Conservation (phyloP, 305 asterid genomes). For the Stenogyne calaminthoides region DNA sequence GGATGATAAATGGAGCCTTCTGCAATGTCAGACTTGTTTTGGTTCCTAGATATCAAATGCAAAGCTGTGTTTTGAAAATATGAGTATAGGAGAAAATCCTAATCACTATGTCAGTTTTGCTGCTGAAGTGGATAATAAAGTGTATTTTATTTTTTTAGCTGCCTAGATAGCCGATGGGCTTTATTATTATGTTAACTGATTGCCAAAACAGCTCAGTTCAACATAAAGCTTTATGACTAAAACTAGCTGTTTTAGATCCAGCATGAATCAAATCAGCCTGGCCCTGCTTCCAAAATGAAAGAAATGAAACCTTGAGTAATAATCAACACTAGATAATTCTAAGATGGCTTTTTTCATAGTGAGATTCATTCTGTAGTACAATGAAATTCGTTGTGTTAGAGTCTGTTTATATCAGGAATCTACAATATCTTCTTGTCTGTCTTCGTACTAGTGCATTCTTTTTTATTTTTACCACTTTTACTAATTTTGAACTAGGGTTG, state of each 20-base stretch:
- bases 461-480: too few relatives aligned
- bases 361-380: neutral
- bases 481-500: too few relatives aligned
- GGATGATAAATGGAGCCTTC: neutral
- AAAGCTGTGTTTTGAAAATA: neutral
- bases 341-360: neutral
- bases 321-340: neutral
- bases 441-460: neutral
- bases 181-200: neutral
- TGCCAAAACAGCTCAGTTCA: neutral
- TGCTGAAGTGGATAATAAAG: neutral
- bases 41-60: neutral
- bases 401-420: neutral
- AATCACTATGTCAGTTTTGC: neutral
- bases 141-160: neutral
- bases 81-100: neutral
- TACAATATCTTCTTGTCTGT: neutral
- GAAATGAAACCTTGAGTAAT: neutral
- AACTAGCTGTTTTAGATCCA: neutral
- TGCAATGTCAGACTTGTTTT: neutral
- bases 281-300: neutral
- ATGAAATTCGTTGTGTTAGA: neutral
- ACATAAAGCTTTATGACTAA: neutral
- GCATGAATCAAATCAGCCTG: neutral
- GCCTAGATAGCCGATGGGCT: neutral